These are phyloP conservation scores for Coniella lustricola DNA, from an alignment of 2,329 filamentous ascomycete species.

Conservation along the genomic window DNA sequence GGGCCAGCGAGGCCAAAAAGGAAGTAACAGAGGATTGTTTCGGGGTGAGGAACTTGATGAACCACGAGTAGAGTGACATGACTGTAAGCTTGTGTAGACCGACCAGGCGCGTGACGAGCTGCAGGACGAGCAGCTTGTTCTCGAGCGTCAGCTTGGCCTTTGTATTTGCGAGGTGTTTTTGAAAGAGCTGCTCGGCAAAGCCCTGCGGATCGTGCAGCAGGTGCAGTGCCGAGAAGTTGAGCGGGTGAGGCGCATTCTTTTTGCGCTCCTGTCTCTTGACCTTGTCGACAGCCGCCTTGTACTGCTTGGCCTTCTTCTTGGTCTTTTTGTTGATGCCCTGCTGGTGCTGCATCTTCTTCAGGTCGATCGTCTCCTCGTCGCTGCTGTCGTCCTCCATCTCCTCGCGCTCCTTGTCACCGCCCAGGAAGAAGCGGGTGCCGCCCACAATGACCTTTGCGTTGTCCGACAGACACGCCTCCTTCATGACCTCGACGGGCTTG, in stretches of 20 bases:
- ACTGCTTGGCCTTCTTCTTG: slow-evolving; percentile 73
- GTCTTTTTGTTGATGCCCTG: slow-evolving; percentile 93
- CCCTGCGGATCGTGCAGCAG: slow-evolving; percentile 90
- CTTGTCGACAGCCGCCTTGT: slow-evolving; percentile 75
- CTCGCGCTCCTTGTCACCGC: slow-evolving; percentile 91
- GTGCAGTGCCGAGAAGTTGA: slow-evolving; percentile 96
- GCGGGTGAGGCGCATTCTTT: slow-evolving; percentile 76
- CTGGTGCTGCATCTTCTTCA: slow-evolving; percentile 77
- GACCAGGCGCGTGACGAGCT: slow-evolving; percentile 83
- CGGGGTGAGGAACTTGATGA: slow-evolving; percentile 85
- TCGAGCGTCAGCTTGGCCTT: slow-evolving; percentile 82
- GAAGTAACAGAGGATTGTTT: slow-evolving; percentile 86
- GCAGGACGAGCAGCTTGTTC: slow-evolving; percentile 81
- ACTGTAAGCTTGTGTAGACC: slow-evolving; percentile 89
- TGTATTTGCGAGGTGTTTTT: slow-evolving; percentile 81
- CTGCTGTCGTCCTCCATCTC: slow-evolving; percentile 85
- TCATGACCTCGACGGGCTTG: slow-evolving; percentile 96
- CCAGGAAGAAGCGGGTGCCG: slow-evolving; percentile 89
- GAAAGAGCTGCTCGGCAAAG: slow-evolving; percentile 84
- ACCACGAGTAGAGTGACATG: slow-evolving; percentile 90
- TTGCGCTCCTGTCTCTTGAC: slow-evolving; percentile 79
- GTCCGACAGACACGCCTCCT: slow-evolving; percentile 79
- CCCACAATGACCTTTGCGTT: slow-evolving; percentile 89
- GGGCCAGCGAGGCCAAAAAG: slow-evolving; percentile 85
- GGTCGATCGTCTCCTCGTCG: slow-evolving; percentile 71